Percentiles rank a stretch among this genome's conserved stretches.
These are phyloP conservation scores for Meira miltonrushii DNA, from an alignment of 1,284 basidiomycete genomes.

Conservation along the genomic window DNA sequence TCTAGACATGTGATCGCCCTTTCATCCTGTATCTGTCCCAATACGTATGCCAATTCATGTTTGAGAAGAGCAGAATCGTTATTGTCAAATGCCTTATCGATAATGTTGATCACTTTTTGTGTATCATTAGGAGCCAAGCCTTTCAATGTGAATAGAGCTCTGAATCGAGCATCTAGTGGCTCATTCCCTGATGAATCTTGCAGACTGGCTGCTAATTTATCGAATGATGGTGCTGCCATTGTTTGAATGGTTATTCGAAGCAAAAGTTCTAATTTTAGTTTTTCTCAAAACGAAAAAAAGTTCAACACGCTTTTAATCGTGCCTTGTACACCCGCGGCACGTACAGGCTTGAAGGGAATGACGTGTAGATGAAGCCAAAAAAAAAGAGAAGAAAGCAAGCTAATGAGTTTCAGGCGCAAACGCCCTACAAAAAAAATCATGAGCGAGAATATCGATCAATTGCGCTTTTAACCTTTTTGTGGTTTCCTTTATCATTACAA, in stretches of 20 bases:
- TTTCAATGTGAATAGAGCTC: constrained; percentile 89
- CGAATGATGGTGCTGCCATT: constrained; percentile 2
- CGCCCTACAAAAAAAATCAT: no score
- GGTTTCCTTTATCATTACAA: no score
- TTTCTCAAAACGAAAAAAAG: no score
- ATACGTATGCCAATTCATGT: constrained; percentile 94
- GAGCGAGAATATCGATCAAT: no score
- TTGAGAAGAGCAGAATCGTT: constrained; percentile 88
- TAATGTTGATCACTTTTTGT: constrained; percentile 66
- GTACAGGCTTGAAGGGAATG: no score
- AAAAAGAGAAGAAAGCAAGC: no score
- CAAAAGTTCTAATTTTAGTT: no score
- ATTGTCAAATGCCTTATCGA: constrained; percentile 71
- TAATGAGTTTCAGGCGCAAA: no score
- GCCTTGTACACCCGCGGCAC: no score
- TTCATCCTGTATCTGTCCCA: constrained; percentile 78
- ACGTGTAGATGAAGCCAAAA: no score
- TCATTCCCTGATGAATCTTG: constrained; percentile 60
- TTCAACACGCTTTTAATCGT: no score
- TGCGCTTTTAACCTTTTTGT: no score
- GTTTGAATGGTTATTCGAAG: background rate
- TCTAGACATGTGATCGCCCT: constrained; percentile 76
- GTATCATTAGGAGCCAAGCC: constrained; percentile 58
- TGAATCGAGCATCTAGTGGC: constrained; percentile 80
- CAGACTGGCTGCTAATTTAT: constrained; percentile 11